Conservation (phyloP, 148 eudicot genomes). For the Chenopodium quinoa region DNA sequence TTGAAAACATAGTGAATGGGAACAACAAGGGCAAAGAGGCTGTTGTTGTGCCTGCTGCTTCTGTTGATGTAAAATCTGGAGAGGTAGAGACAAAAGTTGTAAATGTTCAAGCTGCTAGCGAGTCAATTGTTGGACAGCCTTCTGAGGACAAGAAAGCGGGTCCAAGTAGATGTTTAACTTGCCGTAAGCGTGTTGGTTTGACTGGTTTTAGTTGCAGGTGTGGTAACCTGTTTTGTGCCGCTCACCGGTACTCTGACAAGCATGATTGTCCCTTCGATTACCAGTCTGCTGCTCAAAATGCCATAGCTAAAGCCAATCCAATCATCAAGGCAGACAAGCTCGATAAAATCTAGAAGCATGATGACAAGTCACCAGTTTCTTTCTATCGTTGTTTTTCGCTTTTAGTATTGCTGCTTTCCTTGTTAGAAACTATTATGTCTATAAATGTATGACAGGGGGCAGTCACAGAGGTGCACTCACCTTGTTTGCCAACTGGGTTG, state of each 20-base stretch:
- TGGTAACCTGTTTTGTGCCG: constrained; percentile 39
- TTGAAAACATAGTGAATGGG: constrained; percentile 36
- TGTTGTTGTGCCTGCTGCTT: constrained; percentile 2
- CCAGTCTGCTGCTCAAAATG: constrained; percentile 31
- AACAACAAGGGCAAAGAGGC: constrained; percentile 24
- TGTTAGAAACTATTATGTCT: constrained; percentile 23
- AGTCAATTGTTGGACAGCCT: constrained; percentile 15
- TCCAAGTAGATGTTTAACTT: constrained; percentile 35
- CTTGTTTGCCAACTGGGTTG: constrained; percentile 10
- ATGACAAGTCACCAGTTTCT: constrained; percentile 14
- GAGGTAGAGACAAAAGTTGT: constrained; percentile 13
- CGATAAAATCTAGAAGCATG: constrained; percentile 36
- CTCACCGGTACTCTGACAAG: constrained; percentile 45
- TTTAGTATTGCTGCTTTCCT: constrained; percentile 23
- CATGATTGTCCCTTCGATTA: constrained; percentile 39
- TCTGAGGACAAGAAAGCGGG: constrained; percentile 25
- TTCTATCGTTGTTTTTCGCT: constrained; percentile 5
- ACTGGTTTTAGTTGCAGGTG: constrained; percentile 43
- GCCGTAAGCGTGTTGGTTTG: constrained; percentile 44
- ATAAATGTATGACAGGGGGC: constrained; percentile 27
- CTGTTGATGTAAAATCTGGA: constrained; percentile 17
- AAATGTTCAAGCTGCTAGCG: constrained; percentile 11
- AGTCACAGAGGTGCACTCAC: constrained; percentile 14
- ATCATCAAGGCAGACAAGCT: constrained; percentile 49
- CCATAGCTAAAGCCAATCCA: constrained; percentile 41